phyloP scores from a whole-genome alignment of 306 rosid genomes.

The Oxytropis ochrocephala region DNA sequence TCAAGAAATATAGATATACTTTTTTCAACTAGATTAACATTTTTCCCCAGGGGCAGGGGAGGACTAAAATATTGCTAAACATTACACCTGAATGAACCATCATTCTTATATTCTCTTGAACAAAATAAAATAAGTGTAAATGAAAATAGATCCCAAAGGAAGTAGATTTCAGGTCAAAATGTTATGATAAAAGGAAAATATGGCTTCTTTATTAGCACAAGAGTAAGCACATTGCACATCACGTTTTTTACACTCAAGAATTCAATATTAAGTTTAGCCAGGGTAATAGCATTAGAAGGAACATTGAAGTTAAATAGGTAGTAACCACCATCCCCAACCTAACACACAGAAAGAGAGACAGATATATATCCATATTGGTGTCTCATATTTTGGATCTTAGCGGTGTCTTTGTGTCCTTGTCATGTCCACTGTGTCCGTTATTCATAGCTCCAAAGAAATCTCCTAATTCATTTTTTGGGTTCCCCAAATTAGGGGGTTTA shows the following conservation, averaged over 20 bases:
- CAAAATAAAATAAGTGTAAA: background rate
- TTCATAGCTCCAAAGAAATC: too few relatives aligned
- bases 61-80: background rate
- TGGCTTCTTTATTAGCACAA: background rate
- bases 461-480: too few relatives aligned
- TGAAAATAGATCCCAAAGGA: background rate
- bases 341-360: too few relatives aligned
- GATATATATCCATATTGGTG: too few relatives aligned
- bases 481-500: too few relatives aligned
- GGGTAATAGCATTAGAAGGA: background rate
- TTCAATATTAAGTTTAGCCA: background rate
- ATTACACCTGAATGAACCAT: background rate
- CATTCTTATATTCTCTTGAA: background rate
- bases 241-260: background rate
- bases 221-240: background rate
- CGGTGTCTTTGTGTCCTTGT: too few relatives aligned
- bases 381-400: too few relatives aligned
- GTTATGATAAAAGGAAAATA: background rate
- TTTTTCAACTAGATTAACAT: background rate
- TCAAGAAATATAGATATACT: background rate
- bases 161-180: background rate
- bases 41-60: background rate
- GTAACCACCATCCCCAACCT: background rate
- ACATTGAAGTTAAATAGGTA: background rate
- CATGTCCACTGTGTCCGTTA: too few relatives aligned